A percentile compares a stretch with the other conserved stretches of the same genome.
phyloP scores from a whole-genome alignment of 2,329 filamentous ascomycete species.

The Onygenales sp. region DNA sequence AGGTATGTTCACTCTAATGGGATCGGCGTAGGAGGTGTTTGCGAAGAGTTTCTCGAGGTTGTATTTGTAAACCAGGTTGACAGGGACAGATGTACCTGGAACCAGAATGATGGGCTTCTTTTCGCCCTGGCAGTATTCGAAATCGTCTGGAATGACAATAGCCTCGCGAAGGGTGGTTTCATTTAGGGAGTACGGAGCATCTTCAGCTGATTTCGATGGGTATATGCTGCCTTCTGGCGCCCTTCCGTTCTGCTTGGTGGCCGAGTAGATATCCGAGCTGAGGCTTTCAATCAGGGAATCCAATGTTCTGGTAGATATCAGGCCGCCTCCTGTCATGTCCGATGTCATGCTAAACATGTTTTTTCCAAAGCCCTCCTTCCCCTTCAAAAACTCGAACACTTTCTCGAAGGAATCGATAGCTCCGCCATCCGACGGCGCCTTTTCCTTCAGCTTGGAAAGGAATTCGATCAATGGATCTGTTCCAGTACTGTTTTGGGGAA shows the following conservation, averaged over 20 bases:
- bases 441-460: background rate
- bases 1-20: constrained; percentile 49
- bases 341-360: background rate
- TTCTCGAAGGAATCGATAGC: background rate
- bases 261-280: background rate
- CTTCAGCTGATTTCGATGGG: constrained; percentile 19
- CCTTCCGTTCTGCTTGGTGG: background rate
- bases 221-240: constrained; percentile 7
- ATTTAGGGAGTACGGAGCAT: constrained; percentile 41
- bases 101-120: constrained; percentile 43
- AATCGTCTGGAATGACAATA: constrained; percentile 43
- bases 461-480: background rate
- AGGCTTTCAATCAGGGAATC: background rate
- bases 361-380: background rate
- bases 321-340: background rate
- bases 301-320: background rate
- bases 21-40: constrained; percentile 35
- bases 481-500: background rate
- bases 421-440: background rate
- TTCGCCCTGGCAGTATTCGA: constrained; percentile 33
- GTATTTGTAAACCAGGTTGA: constrained; percentile 34
- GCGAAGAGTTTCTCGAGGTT: constrained; percentile 43
- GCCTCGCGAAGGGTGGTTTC: constrained; percentile 41
- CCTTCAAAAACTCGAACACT: background rate
- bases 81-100: constrained; percentile 44